phyloP scores from a whole-genome alignment of 2,329 filamentous ascomycete genomes.

The Aspergillus ibericus region DNA sequence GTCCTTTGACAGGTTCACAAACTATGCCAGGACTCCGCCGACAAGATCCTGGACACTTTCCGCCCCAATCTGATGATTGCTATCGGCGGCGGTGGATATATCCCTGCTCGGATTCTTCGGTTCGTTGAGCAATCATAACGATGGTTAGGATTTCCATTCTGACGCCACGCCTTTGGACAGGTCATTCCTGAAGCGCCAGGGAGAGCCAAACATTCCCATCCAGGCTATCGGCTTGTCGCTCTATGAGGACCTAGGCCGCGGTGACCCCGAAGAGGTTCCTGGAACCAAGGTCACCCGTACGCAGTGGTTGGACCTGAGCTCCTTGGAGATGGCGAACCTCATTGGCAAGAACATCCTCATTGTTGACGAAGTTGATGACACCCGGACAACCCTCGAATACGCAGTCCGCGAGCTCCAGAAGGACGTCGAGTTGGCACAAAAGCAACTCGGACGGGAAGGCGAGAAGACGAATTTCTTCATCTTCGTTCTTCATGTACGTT shows the following conservation, averaged over 20 bases:
- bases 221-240: slow-evolving; percentile 97
- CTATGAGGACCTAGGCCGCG: slow-evolving; percentile 77
- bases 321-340: slow-evolving; percentile 82
- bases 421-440: slow-evolving; percentile 80
- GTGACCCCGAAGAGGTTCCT: slow-evolving; percentile 68
- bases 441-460: slow-evolving; percentile 65
- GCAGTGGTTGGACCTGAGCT: slow-evolving; percentile 93
- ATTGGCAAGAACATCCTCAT: slow-evolving; percentile 90
- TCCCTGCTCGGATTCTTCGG: slow-evolving; percentile 93
- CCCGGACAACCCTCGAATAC: slow-evolving; percentile 89
- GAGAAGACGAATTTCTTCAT: slow-evolving; percentile 87
- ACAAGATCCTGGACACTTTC: slow-evolving; percentile 78
- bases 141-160: slow-evolving; percentile 3
- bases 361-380: slow-evolving; percentile 95
- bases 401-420: slow-evolving; percentile 91
- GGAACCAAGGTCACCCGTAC: slow-evolving; percentile 96
- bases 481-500: slow-evolving; percentile 86
- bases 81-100: slow-evolving; percentile 95
- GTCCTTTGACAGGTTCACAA: slow-evolving; percentile 77
- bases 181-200: slow-evolving; percentile 90
- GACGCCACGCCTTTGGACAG: slow-evolving; percentile 29
- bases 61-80: slow-evolving; percentile 96
- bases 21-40: slow-evolving; percentile 84
- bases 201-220: slow-evolving; percentile 92
- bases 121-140: slow-evolving; percentile 30